Evolutionary conservation across 2,329 filamentous ascomycete genomes (phyloP).

Genomic region (Ophiostoma piceae): DNA sequence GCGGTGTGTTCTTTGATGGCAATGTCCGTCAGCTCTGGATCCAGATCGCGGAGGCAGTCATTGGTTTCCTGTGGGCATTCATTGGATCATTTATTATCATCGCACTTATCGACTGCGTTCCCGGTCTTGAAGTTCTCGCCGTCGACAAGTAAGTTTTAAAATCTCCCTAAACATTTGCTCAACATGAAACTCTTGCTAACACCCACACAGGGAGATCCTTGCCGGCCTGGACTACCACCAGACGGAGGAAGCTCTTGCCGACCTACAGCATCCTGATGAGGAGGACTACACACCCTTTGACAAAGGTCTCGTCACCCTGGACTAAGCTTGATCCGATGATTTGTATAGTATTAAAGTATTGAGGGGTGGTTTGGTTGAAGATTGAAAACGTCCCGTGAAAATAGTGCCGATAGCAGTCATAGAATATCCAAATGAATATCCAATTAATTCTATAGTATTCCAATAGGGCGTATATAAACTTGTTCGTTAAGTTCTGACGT

Average conservation of each 20-base stretch:
- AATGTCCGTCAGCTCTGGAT: constrained; percentile 40
- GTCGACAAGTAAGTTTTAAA: constrained; percentile 17
- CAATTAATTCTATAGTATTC: neutral
- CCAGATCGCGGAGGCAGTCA: constrained; percentile 18
- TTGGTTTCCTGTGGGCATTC: constrained; percentile 22
- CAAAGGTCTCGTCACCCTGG: constrained; percentile 6
- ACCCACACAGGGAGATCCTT: neutral
- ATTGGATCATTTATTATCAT: constrained; percentile 15
- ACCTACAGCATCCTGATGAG: neutral
- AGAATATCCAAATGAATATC: neutral
- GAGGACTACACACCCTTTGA: constrained; percentile 8
- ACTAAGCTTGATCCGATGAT: neutral
- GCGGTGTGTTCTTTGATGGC: constrained; percentile 50
- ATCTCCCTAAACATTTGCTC: no score
- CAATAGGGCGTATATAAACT: neutral
- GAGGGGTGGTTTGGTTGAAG: neutral
- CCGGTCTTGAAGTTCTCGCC: constrained; percentile 23
- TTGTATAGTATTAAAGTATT: neutral
- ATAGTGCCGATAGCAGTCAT: neutral
- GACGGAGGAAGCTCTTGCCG: constrained; percentile 7
- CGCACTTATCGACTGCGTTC: constrained; percentile 22
- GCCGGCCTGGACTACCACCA: constrained; percentile 11
- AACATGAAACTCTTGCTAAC: neutral
- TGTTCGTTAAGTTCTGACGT: neutral
- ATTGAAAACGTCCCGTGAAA: neutral